Conservation (phyloP, 441 rosid species). For the Gossypium davidsonii region DNA sequence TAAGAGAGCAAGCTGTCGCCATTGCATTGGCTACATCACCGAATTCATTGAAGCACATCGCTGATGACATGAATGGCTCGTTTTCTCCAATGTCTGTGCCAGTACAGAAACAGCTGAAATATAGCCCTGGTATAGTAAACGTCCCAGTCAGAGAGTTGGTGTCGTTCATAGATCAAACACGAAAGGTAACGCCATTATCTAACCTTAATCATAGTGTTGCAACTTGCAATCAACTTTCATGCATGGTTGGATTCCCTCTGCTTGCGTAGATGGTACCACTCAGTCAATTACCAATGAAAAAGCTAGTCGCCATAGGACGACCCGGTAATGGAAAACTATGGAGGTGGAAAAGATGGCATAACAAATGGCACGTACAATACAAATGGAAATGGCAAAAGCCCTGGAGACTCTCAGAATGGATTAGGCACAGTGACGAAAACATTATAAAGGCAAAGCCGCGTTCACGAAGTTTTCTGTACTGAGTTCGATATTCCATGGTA, state of each 20-base stretch:
- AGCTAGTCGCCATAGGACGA: conserved; percentile 55
- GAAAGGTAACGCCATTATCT: conserved; percentile 46
- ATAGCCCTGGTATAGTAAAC: conserved; percentile 27
- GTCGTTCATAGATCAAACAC: conserved; percentile 58
- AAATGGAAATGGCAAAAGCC: conserved; percentile 99
- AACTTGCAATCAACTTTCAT: conserved; percentile 7
- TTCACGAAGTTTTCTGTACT: conserved; percentile 36
- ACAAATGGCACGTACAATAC: conserved; percentile 91
- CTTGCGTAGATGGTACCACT: conserved; percentile 78
- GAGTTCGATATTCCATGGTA: conserved; percentile 24
- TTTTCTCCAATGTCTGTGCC: conserved; percentile 70
- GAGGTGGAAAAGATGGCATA: conserved; percentile 99
- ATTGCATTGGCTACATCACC: conserved; percentile 58
- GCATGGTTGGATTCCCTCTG: conserved; percentile 7
- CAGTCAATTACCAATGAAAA: conserved; percentile 67
- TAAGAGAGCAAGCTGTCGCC: conserved; percentile 71
- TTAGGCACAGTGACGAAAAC: conserved; percentile 79
- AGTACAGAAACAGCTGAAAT: conserved; percentile 26
- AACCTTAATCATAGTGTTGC: neutral
- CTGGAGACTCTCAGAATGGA: conserved; percentile 92
- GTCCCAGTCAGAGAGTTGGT: conserved; percentile 51
- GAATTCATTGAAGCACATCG: conserved; percentile 55
- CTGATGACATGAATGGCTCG: conserved; percentile 53
- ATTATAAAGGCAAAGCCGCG: conserved; percentile 63
- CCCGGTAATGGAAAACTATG: conserved; percentile 87